These are phyloP conservation scores for Artemisia argyi DNA, from an alignment of 129 eudicot species.

Conservation along the genomic window DNA sequence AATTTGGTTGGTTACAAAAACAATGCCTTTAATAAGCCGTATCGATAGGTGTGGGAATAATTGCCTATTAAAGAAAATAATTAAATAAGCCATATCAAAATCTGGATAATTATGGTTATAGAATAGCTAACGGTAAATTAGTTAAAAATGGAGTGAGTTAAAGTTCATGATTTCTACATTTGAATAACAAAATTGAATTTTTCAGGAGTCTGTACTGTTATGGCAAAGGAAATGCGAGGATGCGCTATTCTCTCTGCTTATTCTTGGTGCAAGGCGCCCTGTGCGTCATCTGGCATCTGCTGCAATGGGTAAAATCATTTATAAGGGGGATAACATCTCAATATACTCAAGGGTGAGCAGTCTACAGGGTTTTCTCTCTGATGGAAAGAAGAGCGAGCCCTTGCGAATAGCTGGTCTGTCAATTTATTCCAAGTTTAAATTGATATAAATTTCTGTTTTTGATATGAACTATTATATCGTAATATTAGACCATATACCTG, in stretches of 20 bases:
- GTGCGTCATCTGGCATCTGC: slow-evolving; percentile 95
- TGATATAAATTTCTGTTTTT: background rate
- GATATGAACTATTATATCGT: background rate
- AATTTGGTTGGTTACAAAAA: background rate
- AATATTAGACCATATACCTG: background rate
- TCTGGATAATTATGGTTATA: too few species aligned
- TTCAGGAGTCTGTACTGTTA: slow-evolving; percentile 77
- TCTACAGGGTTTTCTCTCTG: slow-evolving; percentile 91
- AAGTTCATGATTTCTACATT: slow-evolving; percentile 11
- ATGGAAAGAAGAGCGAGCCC: slow-evolving; percentile 87
- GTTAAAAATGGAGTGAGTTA: slow-evolving; percentile 1
- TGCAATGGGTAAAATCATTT: slow-evolving; percentile 86
- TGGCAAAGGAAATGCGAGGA: slow-evolving; percentile 99
- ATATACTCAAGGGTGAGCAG: slow-evolving; percentile 95
- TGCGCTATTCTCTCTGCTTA: slow-evolving; percentile 78
- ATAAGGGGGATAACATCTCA: slow-evolving; percentile 80
- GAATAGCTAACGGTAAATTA: too few species aligned
- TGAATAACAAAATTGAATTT: slow-evolving; percentile 7
- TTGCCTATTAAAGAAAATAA: too few species aligned
- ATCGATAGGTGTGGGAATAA: too few species aligned
- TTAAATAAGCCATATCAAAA: too few species aligned
- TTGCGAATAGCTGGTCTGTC: slow-evolving; percentile 89
- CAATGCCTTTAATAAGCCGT: background rate
- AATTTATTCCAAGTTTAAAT: slow-evolving; percentile 13
- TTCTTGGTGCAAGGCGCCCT: slow-evolving; percentile 95